Evolutionary conservation across 257 asterid genomes (phyloP).

Genomic region (Paulownia fortunei): DNA sequence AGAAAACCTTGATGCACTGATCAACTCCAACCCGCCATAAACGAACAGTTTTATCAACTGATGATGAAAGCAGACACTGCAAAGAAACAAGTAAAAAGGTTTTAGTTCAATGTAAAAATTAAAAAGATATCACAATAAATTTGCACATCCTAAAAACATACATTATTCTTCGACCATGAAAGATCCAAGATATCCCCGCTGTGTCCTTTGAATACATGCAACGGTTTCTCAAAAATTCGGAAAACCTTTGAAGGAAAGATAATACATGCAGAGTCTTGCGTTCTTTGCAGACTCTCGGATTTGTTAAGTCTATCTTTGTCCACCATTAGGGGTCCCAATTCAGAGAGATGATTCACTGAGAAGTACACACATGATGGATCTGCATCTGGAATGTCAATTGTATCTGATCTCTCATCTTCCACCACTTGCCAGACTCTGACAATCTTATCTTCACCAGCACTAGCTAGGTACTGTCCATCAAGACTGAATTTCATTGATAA

Average conservation of each 20-base stretch:
- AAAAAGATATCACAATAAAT: constrained; percentile 10
- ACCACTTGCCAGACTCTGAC: constrained; percentile 89
- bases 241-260: constrained; percentile 86
- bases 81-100: constrained; percentile 25
- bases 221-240: constrained; percentile 76
- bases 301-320: constrained; percentile 60
- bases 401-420: constrained; percentile 82
- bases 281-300: constrained; percentile 50
- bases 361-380: constrained; percentile 91
- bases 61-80: constrained; percentile 88
- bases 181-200: constrained; percentile 81
- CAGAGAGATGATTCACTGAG: constrained; percentile 67
- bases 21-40: constrained; percentile 92
- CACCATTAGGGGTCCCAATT: constrained; percentile 58
- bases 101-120: constrained; percentile 3
- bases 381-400: constrained; percentile 61
- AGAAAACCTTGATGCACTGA: constrained; percentile 74
- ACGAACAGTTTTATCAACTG: constrained; percentile 96
- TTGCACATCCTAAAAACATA: constrained; percentile 46
- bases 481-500: constrained; percentile 84
- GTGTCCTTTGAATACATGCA: constrained; percentile 86
- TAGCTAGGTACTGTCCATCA: constrained; percentile 91
- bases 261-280: constrained; percentile 83
- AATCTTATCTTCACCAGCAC: constrained; percentile 92
- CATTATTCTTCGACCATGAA: constrained; percentile 91